phyloP scores from a whole-genome alignment of 495 filamentous ascomycete genomes.

The Choiromyces venosus region DNA sequence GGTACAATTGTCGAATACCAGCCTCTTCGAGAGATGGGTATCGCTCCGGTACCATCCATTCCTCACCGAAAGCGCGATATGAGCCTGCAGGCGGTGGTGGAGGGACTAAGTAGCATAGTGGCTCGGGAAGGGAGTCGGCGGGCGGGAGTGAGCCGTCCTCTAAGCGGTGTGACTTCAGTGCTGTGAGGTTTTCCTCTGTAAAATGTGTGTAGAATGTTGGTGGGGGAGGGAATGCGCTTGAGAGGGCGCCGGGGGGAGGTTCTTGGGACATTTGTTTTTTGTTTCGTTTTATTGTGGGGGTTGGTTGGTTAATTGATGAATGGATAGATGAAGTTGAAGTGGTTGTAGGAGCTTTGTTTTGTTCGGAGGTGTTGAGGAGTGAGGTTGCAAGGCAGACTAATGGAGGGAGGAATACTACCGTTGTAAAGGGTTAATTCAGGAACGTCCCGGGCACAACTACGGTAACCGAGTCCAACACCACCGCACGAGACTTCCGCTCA shows the following conservation, averaged over 20 bases:
- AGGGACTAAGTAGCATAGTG: conserved; percentile 70
- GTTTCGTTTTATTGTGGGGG: conserved; percentile 3
- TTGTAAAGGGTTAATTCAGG: background rate
- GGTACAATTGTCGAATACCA: conserved; percentile 64
- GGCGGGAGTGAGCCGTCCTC: conserved; percentile 28
- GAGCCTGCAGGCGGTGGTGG: conserved; percentile 62
- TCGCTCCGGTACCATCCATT: conserved; percentile 53
- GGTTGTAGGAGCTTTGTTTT: background rate
- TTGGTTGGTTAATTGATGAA: background rate
- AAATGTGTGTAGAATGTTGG: conserved; percentile 89
- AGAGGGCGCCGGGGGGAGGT: conserved; percentile 46
- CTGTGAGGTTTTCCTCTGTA: conserved; percentile 67
- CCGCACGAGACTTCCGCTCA: background rate
- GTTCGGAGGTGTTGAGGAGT: conserved; percentile 9
- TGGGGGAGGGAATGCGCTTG: conserved; percentile 70
- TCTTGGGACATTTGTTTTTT: conserved; percentile 46
- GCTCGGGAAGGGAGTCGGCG: conserved; percentile 35
- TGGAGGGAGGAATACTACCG: background rate
- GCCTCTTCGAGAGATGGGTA: conserved; percentile 63
- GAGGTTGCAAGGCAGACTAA: background rate
- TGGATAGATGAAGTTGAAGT: background rate
- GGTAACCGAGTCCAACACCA: background rate
- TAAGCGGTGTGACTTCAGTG: conserved; percentile 51
- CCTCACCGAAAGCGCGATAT: conserved; percentile 69
- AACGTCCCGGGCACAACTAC: background rate